Evolutionary conservation across 345 rosid species (phyloP), one percentile per base, ranked within the genome.

Genomic region (Eucalyptus polybractea): DNA sequence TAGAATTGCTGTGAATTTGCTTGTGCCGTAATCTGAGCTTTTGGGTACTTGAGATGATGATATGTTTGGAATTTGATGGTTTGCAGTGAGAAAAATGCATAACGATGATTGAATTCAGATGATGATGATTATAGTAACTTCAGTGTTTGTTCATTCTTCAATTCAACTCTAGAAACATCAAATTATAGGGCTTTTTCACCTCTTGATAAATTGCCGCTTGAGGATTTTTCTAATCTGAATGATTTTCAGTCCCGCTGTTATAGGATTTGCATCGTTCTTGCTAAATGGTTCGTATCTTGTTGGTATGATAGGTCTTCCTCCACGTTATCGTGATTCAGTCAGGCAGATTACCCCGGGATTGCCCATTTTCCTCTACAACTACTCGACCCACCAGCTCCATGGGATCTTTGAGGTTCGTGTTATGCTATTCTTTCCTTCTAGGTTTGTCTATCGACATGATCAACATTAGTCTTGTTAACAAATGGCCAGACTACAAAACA

Each of bases 301-400:
- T 19, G 65, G 8, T 9, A 72, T 88, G 62, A 22, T 50, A 95
- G 96, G 96, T 86, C 91, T 95, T 50, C 95, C 96, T 51, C 95
- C 94, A 10, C 93, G 94, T 40, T 95, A 94, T 60, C 91, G 94
- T 21, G 96, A 95, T 87, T 94, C 95, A 13, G 96, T 95, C 33
- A 92, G 95, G 88, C 94, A 94, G 67, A 95, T 95, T 56, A 95
- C 95, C 25, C 96, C 95, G 7, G 96, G 96, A 9, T 86, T 95
- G 93, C 95, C 96, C 31, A 95, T 95, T 87, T 95, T 95, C 89
- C 95, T 94, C n/a, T 95, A 95, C 90, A 93, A 94, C 91, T 95
- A 94, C 91, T 93, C 96, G 37, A 91, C 95, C 81, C 96, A 95
- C 92, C 95, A 95, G 87, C 95, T 95, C 89, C 95, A 95, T 89